Conservation (phyloP, 257 asterid genomes). For the Nyctanthes arbortristis region DNA sequence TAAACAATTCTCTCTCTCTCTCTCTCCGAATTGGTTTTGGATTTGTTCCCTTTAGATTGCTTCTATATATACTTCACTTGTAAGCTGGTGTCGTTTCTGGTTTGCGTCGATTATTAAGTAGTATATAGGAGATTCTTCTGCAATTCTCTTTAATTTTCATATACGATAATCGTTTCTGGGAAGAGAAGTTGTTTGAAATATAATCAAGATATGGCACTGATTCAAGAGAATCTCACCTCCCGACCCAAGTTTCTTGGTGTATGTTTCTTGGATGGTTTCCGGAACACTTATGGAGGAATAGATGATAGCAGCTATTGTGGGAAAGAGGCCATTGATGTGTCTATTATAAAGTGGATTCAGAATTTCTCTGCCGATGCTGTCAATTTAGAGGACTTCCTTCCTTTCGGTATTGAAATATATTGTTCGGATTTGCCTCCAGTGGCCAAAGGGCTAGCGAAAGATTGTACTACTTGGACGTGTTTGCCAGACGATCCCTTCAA, state of each 20-base stretch:
- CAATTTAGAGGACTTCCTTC: not conserved
- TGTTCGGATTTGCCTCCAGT: not conserved
- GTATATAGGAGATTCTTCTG: not conserved
- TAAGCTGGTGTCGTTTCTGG: not conserved
- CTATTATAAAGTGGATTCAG: not conserved
- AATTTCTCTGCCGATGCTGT: not conserved
- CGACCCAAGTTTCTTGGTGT: slow-evolving; percentile 33
- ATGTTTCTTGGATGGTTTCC: slow-evolving; percentile 24
- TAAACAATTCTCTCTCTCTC: slow-evolving; percentile 15
- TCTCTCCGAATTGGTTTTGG: slow-evolving; percentile 5
- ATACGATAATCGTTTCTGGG: too few species aligned
- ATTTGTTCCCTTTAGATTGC: not conserved
- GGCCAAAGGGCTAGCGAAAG: not conserved
- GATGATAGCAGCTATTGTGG: slow-evolving; percentile 43
- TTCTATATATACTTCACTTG: not conserved
- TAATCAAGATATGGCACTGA: slow-evolving; percentile 38
- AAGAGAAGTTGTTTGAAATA: not conserved
- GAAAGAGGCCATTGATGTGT: not conserved
- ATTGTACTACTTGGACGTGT: slow-evolving; percentile 5
- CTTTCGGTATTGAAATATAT: not conserved
- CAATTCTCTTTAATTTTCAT: not conserved
- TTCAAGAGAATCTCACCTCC: slow-evolving; percentile 28
- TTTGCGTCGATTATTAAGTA: too few species aligned
- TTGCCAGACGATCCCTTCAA: slow-evolving; percentile 42
- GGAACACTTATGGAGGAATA: slow-evolving; percentile 35